phyloP scores from a whole-genome alignment of 1,284 basidiomycete species.

The Ceratobasidium papillatum region DNA sequence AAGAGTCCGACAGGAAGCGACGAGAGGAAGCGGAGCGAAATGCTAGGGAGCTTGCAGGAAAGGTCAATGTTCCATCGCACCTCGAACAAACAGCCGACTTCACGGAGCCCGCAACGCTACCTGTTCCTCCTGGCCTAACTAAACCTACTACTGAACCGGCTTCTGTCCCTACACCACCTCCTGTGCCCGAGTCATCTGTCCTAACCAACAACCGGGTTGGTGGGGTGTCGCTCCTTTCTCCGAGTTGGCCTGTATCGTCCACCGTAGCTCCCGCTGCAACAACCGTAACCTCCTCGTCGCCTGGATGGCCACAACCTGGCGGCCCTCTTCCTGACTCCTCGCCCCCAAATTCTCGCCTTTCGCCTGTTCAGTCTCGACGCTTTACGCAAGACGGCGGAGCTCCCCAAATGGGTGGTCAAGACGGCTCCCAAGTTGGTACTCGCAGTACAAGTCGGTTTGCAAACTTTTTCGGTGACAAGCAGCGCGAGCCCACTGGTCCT shows the following conservation, averaged over 20 bases:
- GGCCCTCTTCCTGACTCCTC: constrained; percentile 19
- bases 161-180: constrained; percentile 14
- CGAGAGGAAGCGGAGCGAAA: constrained; percentile 61
- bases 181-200: neutral
- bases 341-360: constrained; percentile 27
- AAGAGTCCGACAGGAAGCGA: constrained; percentile 76
- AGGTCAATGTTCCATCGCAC: neutral
- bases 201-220: constrained; percentile 25
- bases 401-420: constrained; percentile 5
- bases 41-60: constrained; percentile 33
- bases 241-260: constrained; percentile 19
- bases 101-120: neutral
- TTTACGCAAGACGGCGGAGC: constrained; percentile 29
- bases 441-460: constrained; percentile 68
- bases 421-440: constrained; percentile 32
- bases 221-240: constrained; percentile 24
- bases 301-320: constrained; percentile 22
- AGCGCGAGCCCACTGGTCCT: constrained; percentile 27
- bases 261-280: constrained; percentile 11
- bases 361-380: constrained; percentile 29
- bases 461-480: constrained; percentile 81
- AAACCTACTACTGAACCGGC: constrained; percentile 5
- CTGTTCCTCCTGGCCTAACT: constrained; percentile 28
- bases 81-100: constrained; percentile 2
- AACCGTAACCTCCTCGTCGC: neutral